Base-by-base conservation (phyloP, 208 protist species). In the Pavlovales sp. region DNA sequence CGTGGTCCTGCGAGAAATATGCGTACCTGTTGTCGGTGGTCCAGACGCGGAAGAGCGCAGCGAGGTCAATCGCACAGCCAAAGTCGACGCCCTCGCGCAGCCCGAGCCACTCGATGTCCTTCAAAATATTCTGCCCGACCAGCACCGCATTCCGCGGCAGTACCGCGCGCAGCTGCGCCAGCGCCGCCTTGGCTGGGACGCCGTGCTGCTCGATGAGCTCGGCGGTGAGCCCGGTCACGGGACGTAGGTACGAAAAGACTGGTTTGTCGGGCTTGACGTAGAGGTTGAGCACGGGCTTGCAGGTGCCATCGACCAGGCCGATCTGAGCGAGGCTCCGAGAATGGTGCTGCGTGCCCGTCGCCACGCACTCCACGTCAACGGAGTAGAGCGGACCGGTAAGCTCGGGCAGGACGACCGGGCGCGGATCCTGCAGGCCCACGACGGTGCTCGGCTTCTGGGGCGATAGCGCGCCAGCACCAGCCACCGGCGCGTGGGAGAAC, bases 341-440 rank as follows among this genome's bases (percentile, higher is more conserved):
- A 32, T 83, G 79, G 42, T 83, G 79, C 79, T 83, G 79, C 79
- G 67, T 42, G 39, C 79, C 79, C 2, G 79, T 40, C 32, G 79
- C 79, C 11, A 83, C 79, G 79, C 79, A 83, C 79, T 83, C 79
- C 11, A 83, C 79, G 79, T 83, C 79, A 42, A 83, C 41, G 41
- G 42, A 67, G 41, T 40, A 47, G 5, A 67, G 36, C 79, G 79
- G 44, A 26, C 18, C 30, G 42, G 34, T 77, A 38, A 34, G 34
- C 71, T 77, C 71, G 8, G 71, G 34, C n/a, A 77, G 34, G n/a
- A 39, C 34, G 71, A 10, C n/a, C n/a, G 34, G 71, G 0, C 71
- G 71, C 34, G 30, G 30, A 34, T 34, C 34, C 8, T 7, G 20
- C n/a, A 20, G 8, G 71, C 34, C 71, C 1, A 36, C 34, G 71